Percentiles rank a stretch among this genome's conserved stretches.
phyloP scores from a whole-genome alignment of 2,329 filamentous ascomycete genomes.

The Coleophoma eucalyptorum region DNA sequence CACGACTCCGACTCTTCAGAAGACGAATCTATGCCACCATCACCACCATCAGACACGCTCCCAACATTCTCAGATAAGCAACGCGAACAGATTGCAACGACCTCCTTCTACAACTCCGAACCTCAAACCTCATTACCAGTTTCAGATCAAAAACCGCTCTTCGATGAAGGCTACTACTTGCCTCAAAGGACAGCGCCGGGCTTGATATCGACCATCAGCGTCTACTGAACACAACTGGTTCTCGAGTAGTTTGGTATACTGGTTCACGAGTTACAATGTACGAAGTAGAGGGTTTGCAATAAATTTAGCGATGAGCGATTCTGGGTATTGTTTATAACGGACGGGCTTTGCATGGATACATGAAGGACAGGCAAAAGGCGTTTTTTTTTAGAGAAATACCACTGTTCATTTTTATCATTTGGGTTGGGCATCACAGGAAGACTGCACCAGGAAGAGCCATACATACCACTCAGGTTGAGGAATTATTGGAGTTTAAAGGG shows the following conservation, averaged over 20 bases:
- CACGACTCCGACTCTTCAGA: conserved; percentile 67
- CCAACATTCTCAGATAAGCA: conserved; percentile 59
- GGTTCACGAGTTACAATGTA: neutral
- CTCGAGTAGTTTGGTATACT: conserved; percentile 2
- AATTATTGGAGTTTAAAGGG: neutral
- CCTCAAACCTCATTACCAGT: conserved; percentile 23
- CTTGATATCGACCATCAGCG: conserved; percentile 38
- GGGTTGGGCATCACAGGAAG: neutral
- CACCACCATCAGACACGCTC: conserved; percentile 37
- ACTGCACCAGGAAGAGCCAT: neutral
- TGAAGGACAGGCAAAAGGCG: neutral
- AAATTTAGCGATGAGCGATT: conserved; percentile 2
- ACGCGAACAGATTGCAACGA: conserved; percentile 33
- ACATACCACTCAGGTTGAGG: neutral
- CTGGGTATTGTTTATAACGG: neutral
- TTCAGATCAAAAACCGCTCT: conserved; percentile 34
- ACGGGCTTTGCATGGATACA: neutral
- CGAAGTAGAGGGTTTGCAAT: neutral
- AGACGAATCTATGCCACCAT: conserved; percentile 67
- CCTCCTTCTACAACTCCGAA: conserved; percentile 30
- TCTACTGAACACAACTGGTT: conserved; percentile 31
- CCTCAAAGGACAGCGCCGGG: conserved; percentile 35
- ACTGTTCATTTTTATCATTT: neutral
- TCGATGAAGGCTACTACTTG: conserved; percentile 45
- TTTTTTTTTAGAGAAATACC: neutral